These are phyloP conservation scores for Tulasnella sp. DNA, from an alignment of 768 basidiomycete species.

Conservation along the genomic window DNA sequence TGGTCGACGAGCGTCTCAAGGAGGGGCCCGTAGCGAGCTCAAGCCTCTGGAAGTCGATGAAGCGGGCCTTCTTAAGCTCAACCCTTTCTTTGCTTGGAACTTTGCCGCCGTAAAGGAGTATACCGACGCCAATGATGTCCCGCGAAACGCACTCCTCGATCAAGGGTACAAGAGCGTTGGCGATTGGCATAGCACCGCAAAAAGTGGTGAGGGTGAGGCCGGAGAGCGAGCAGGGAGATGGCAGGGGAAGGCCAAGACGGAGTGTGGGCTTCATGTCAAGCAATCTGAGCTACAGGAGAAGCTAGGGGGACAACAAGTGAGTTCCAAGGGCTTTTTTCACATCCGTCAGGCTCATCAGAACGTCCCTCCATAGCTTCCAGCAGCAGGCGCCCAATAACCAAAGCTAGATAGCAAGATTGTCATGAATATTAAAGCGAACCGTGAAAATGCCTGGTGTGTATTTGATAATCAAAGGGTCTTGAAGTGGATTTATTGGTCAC, in stretches of 20 bases:
- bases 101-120: conserved; percentile 80
- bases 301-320: conserved; percentile 27
- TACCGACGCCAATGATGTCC: conserved; percentile 69
- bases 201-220: conserved; percentile 51
- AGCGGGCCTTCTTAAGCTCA: conserved; percentile 86
- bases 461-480: no score
- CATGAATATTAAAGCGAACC: no score
- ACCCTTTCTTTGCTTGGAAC: conserved; percentile 84
- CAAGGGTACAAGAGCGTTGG: conserved; percentile 94
- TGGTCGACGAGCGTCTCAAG: conserved; percentile 89
- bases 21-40: conserved; percentile 73
- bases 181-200: conserved; percentile 90
- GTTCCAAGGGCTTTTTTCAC: neutral
- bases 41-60: conserved; percentile 83
- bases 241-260: conserved; percentile 80
- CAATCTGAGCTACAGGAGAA: conserved; percentile 54
- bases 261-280: conserved; percentile 91
- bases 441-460: no score
- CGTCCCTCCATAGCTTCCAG: no score
- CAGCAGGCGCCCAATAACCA: no score
- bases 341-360: neutral
- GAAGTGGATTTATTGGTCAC: no score
- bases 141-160: conserved; percentile 75
- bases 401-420: no score
- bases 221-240: conserved; percentile 85